Percentiles rank a stretch among this genome's conserved stretches.
Evolutionary conservation across 768 basidiomycete species (phyloP).

Genomic region (Suillus hirtellus): DNA sequence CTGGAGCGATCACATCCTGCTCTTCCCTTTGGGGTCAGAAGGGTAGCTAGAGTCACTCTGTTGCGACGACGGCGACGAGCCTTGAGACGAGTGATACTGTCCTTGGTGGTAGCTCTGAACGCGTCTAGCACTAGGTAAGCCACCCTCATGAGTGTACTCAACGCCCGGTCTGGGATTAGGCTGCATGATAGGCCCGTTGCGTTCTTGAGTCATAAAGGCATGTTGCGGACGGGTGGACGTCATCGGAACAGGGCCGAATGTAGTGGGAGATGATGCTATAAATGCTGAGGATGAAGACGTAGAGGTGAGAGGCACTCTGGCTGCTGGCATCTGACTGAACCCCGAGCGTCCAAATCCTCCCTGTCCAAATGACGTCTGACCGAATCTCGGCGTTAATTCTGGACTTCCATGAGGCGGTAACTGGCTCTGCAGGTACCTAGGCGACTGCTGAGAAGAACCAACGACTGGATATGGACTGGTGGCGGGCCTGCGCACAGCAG

Average conservation of each 20-base stretch:
- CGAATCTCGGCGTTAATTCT: slow-evolving; percentile 16
- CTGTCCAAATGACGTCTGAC: slow-evolving; percentile 28
- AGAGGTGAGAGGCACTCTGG: slow-evolving; percentile 4
- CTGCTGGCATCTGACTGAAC: slow-evolving; percentile 12
- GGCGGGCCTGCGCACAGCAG: slow-evolving; percentile 22
- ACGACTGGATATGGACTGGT: slow-evolving; percentile 27
- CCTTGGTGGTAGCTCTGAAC: slow-evolving; percentile 9
- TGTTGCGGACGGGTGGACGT: not conserved
- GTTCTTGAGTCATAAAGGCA: slow-evolving; percentile 14
- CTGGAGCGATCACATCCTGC: slow-evolving; percentile 7
- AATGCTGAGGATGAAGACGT: slow-evolving; percentile 15
- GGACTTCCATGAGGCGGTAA: slow-evolving; percentile 22
- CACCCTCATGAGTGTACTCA: slow-evolving; percentile 17
- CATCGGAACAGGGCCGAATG: slow-evolving; percentile 1
- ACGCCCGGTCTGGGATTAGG: slow-evolving; percentile 16
- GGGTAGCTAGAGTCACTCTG: slow-evolving; percentile 18
- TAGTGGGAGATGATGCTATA: slow-evolving; percentile 9
- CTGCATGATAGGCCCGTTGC: slow-evolving; percentile 5
- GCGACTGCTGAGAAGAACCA: slow-evolving; percentile 24
- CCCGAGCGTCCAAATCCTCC: slow-evolving; percentile 13
- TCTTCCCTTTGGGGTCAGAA: slow-evolving; percentile 14
- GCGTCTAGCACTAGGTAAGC: slow-evolving; percentile 15
- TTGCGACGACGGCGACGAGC: slow-evolving; percentile 22
- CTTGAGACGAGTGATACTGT: slow-evolving; percentile 12
- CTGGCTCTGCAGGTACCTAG: slow-evolving; percentile 26